Percentiles rank a stretch among this genome's conserved stretches.
Evolutionary conservation across 2,329 filamentous ascomycete species (phyloP).

Genomic region (Beauveria asiatica): DNA sequence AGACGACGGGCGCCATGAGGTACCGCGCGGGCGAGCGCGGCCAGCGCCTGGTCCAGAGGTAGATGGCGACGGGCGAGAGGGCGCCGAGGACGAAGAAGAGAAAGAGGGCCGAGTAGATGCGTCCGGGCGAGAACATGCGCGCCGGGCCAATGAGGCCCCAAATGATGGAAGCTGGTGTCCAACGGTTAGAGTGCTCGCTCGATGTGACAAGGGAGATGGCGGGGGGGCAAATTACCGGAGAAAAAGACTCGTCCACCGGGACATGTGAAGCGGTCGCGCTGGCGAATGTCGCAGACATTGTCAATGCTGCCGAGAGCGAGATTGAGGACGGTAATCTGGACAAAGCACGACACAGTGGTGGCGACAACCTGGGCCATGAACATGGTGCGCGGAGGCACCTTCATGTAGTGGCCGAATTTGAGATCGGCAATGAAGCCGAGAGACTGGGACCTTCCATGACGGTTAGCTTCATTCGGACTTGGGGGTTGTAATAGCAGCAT

Average conservation of each 20-base stretch:
- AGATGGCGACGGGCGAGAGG: slow-evolving; percentile 42
- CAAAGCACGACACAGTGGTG: slow-evolving; percentile 56
- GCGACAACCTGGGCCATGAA: slow-evolving; percentile 59
- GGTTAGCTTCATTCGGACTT: not conserved
- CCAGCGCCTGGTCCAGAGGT: slow-evolving; percentile 39
- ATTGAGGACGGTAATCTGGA: slow-evolving; percentile 58
- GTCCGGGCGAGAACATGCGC: slow-evolving; percentile 54
- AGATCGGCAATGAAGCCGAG: slow-evolving; percentile 57
- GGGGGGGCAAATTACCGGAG: slow-evolving; percentile 33
- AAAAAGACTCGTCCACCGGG: slow-evolving; percentile 58
- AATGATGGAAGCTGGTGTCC: slow-evolving; percentile 47
- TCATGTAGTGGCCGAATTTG: slow-evolving; percentile 69
- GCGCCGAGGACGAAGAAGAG: slow-evolving; percentile 52
- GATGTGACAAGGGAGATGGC: not conserved
- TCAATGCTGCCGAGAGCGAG: slow-evolving; percentile 52
- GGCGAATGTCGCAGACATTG: slow-evolving; percentile 51
- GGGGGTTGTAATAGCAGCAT: too few species aligned
- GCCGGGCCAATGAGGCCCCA: slow-evolving; percentile 59
- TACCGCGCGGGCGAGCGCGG: slow-evolving; percentile 42
- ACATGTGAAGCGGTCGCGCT: slow-evolving; percentile 53
- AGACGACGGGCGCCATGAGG: slow-evolving; percentile 55
- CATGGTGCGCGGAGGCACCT: slow-evolving; percentile 57
- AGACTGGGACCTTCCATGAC: slow-evolving; percentile 41
- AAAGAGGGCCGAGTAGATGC: slow-evolving; percentile 53
- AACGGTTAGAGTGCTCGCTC: not conserved